Conservation (phyloP, 208 protist genomes). For the Trypanosomatidae sp. region DNA sequence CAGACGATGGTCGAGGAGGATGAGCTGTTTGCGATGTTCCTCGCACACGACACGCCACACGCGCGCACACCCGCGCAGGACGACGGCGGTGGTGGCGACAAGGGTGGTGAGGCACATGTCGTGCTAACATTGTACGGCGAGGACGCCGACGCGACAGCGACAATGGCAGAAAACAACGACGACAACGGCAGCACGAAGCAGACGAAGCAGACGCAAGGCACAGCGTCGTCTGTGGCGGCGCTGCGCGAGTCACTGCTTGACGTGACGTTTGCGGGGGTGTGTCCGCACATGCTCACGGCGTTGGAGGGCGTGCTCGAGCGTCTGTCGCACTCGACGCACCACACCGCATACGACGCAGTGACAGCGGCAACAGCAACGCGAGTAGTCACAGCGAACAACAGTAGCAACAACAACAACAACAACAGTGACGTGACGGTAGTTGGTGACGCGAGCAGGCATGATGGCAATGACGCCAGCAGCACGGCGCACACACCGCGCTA, state of each 20-base stretch:
- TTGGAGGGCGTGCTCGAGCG: constrained; percentile 51
- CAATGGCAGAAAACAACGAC: too few species aligned
- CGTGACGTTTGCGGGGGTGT: constrained; percentile 48
- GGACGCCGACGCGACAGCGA: not conserved
- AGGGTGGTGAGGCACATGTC: not conserved
- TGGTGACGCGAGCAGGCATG: not conserved
- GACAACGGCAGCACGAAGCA: not conserved
- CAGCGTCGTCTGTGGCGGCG: not conserved
- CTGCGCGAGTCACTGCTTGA: constrained; percentile 20
- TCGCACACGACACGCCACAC: too few species aligned
- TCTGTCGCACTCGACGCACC: constrained; percentile 13
- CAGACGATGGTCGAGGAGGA: constrained; percentile 72
- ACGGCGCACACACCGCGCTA: constrained; percentile 1
- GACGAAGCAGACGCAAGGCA: not conserved
- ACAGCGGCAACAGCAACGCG: not conserved
- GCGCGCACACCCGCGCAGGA: too few species aligned
- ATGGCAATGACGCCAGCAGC: not conserved
- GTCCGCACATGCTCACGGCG: constrained; percentile 44
- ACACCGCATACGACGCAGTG: not conserved
- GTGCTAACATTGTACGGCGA: not conserved
- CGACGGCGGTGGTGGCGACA: too few species aligned
- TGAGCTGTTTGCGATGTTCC: constrained; percentile 59
- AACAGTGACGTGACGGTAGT: not conserved
- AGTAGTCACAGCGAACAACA: not conserved
- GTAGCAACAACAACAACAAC: not conserved